phyloP scores from a whole-genome alignment of 176 grass and related monocot genomes.

The Oryza meyeriana region DNA sequence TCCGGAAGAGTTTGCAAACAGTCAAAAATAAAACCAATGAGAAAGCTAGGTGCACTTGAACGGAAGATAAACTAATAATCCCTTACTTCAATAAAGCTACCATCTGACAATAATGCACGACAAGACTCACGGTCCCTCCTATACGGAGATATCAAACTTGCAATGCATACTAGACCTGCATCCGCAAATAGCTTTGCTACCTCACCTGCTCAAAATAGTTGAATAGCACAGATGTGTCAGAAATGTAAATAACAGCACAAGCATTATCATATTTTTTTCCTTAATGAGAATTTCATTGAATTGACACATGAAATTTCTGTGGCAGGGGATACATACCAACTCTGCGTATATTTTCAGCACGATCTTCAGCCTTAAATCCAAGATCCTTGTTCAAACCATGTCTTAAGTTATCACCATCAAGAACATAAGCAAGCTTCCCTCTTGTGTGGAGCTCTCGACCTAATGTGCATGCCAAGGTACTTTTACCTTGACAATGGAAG shows the following conservation, averaged over 20 bases:
- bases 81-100: conserved; percentile 83
- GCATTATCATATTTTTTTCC: neutral
- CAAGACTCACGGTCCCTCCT: conserved; percentile 73
- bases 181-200: conserved; percentile 95
- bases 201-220: conserved; percentile 62
- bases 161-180: conserved; percentile 90
- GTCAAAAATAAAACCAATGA: neutral
- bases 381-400: conserved; percentile 96
- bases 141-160: conserved; percentile 98
- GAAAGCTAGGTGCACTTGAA: neutral
- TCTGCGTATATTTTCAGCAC: conserved; percentile 87
- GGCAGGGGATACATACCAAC: conserved; percentile 47
- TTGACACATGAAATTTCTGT: neutral
- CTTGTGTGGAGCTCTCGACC: conserved; percentile 67
- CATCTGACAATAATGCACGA: conserved; percentile 69
- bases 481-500: conserved; percentile 63
- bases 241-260: neutral
- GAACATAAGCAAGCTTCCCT: conserved; percentile 85
- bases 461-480: conserved; percentile 86
- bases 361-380: conserved; percentile 82
- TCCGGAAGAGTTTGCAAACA: neutral
- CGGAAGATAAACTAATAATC: neutral
- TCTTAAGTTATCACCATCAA: conserved; percentile 93
- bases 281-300: neutral
- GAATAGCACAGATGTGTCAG: neutral